Percentiles rank a stretch among this genome's conserved stretches.
phyloP scores from a whole-genome alignment of 2,329 filamentous ascomycete species.

The Colletotrichum sp. region DNA sequence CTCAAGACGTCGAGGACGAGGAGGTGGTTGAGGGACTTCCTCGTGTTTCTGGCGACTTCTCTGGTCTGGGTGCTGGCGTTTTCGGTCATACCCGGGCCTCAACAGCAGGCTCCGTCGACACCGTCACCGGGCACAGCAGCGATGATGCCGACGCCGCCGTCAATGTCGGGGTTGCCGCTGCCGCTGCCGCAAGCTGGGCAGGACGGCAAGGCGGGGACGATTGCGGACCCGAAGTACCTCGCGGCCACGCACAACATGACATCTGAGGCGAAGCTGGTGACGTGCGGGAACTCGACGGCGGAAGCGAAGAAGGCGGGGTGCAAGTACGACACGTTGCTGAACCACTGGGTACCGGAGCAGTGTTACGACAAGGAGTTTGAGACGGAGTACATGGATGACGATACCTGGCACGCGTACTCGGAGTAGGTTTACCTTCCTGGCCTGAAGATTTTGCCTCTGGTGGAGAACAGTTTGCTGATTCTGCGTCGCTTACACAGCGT shows the following conservation, averaged over 20 bases:
- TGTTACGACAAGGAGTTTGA: conserved; percentile 26
- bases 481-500: neutral
- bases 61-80: conserved; percentile 23
- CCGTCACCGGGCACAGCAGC: neutral
- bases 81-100: neutral
- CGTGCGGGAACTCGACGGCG: conserved; percentile 23
- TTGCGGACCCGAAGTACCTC: neutral
- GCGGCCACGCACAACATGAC: conserved; percentile 24
- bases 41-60: conserved; percentile 19
- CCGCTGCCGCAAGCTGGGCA: neutral
- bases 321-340: conserved; percentile 27
- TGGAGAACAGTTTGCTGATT: neutral
- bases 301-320: conserved; percentile 22
- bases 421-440: neutral
- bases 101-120: neutral
- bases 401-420: conserved; percentile 24
- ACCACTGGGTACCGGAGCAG: conserved; percentile 27
- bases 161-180: neutral
- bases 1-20: neutral
- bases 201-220: neutral
- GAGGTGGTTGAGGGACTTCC: neutral
- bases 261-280: conserved; percentile 17
- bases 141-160: neutral
- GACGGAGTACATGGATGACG: conserved; percentile 29
- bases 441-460: rapidly evolving